Evolutionary conservation across 306 rosid species (phyloP).

Genomic region (Fragaria nilgerrensis): DNA sequence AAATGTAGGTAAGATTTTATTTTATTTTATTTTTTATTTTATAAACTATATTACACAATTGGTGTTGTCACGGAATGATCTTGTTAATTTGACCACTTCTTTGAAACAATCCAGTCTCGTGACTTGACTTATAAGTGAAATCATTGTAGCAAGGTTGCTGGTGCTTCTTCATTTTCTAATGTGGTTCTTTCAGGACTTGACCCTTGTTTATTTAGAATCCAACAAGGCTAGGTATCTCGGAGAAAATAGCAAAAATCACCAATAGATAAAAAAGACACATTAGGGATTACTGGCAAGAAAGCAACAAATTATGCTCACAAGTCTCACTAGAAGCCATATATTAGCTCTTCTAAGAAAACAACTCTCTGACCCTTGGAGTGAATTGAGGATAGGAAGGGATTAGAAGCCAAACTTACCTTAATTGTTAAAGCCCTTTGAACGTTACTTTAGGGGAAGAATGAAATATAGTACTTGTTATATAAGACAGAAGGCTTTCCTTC

Average conservation of each 20-base stretch:
- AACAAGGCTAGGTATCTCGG: neutral
- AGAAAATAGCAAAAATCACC: neutral
- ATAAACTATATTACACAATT: neutral
- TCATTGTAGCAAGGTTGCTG: neutral
- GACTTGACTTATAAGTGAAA: slow-evolving; percentile 13
- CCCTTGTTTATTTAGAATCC: neutral
- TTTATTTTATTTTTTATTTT: too few species aligned
- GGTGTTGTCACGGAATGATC: neutral
- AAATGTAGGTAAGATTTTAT: too few species aligned
- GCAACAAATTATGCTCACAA: neutral
- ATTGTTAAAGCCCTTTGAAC: neutral
- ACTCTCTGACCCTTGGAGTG: neutral
- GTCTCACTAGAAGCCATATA: neutral
- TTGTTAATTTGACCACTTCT: neutral
- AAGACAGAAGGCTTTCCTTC: slow-evolving; percentile 11
- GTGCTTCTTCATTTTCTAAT: neutral
- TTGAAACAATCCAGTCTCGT: slow-evolving; percentile 4
- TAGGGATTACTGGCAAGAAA: neutral
- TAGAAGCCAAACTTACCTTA: neutral
- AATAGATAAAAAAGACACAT: neutral
- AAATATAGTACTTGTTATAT: slow-evolving; percentile 12
- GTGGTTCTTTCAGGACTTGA: neutral
- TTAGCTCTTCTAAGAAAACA: neutral
- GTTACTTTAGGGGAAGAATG: slow-evolving; percentile 20
- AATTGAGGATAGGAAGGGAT: neutral